A percentile compares a stretch with the other conserved stretches of the same genome.
Conservation (phyloP, 306 rosid species). For the Abrus precatorius region DNA sequence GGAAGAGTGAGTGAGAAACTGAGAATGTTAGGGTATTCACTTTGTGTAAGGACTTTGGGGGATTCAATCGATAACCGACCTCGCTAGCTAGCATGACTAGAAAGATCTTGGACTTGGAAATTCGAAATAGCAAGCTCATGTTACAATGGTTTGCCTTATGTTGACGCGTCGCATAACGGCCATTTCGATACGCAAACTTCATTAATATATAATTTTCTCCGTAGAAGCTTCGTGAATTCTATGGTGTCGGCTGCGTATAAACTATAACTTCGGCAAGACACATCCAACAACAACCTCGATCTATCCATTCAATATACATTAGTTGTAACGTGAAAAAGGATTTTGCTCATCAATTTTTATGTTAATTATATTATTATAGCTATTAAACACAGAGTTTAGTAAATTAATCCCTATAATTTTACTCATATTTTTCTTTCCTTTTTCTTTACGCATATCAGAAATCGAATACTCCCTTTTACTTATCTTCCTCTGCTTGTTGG, state of each 20-base stretch:
- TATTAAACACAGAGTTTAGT: no score
- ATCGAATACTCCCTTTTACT: no score
- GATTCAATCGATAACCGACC: slow-evolving; percentile 38
- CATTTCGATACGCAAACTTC: slow-evolving; percentile 1
- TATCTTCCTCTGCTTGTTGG: no score
- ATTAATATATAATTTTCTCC: not conserved
- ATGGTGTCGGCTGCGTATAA: not conserved
- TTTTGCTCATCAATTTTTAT: no score
- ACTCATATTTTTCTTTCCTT: no score
- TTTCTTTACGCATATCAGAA: no score
- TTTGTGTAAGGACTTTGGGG: not conserved
- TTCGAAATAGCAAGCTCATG: not conserved
- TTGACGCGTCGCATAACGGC: not conserved
- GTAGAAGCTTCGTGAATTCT: slow-evolving; percentile 13
- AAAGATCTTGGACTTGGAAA: not conserved
- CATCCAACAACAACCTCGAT: no score
- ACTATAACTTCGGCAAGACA: no score
- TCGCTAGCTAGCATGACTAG: slow-evolving; percentile 26
- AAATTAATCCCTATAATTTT: no score
- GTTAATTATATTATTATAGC: no score
- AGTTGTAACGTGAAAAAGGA: no score
- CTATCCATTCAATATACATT: no score
- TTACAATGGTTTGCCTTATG: not conserved
- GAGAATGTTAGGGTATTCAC: not conserved
- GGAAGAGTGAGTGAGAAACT: not conserved